These are phyloP conservation scores for Basipetospora chlamydospora DNA, from an alignment of 2,329 filamentous ascomycete genomes.

Conservation along the genomic window DNA sequence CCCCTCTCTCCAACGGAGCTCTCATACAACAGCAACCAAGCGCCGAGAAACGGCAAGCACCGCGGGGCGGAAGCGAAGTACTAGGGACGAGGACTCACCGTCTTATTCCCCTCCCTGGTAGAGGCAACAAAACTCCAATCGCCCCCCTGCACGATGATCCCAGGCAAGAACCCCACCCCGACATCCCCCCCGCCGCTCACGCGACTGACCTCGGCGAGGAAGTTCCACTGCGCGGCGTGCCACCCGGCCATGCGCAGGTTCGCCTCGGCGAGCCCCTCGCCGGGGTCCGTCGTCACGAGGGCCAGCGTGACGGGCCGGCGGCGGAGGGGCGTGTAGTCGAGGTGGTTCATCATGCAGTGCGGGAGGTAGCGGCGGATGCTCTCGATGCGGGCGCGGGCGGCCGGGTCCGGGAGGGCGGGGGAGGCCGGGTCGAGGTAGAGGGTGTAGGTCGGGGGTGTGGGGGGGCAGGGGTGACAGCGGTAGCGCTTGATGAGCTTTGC, in stretches of 20 bases:
- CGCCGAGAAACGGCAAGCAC: too few relatives aligned
- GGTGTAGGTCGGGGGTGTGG: not conserved
- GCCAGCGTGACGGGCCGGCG: constrained; percentile 2
- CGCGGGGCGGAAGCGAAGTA: too few relatives aligned
- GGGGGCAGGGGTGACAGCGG: not conserved
- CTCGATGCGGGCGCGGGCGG: not conserved
- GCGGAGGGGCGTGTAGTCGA: constrained; percentile 1
- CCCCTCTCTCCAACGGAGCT: too few relatives aligned
- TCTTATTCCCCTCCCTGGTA: constrained; percentile 2
- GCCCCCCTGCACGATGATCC: constrained; percentile 3
- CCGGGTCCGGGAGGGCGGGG: not conserved
- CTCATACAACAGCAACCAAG: not conserved
- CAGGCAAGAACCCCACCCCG: constrained; percentile 3
- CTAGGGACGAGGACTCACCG: constrained; percentile 3
- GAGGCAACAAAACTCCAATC: constrained; percentile 6
- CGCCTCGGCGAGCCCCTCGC: constrained; percentile 1
- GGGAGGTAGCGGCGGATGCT: not conserved
- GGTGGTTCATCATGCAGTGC: constrained; percentile 4
- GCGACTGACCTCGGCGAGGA: not conserved
- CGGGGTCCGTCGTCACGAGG: constrained; percentile 5
- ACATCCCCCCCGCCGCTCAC: not conserved
- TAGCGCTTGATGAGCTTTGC: not conserved
- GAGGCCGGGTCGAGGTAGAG: not conserved
- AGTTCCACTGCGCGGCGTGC: constrained; percentile 5
- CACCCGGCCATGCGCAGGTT: constrained; percentile 2